Evolutionary conservation across 164 flowering plant genomes (phyloP).

Genomic region (Nelumbo lutea): DNA sequence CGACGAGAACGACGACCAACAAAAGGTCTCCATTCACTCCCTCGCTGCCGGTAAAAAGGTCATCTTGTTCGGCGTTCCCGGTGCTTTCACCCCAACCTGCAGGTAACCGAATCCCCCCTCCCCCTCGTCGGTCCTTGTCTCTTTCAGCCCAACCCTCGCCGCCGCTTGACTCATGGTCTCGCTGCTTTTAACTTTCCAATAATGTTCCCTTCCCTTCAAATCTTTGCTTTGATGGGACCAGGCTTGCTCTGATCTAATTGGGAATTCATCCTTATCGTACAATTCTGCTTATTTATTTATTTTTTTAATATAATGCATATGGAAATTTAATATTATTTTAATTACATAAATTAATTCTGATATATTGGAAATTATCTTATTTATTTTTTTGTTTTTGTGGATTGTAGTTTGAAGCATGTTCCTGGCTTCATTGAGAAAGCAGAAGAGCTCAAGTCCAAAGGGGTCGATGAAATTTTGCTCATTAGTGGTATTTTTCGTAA

Average conservation of each 20-base stretch:
- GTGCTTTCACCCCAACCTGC: constrained; percentile 96
- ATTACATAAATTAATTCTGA: no score
- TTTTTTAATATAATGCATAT: no score
- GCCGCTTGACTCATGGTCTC: no score
- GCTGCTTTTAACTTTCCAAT: no score
- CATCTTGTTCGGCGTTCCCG: constrained; percentile 83
- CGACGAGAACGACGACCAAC: constrained; percentile 56
- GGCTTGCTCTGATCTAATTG: no score
- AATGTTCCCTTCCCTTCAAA: no score
- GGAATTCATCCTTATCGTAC: no score
- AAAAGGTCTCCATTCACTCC: constrained; percentile 56
- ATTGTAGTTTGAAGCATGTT: constrained; percentile 67
- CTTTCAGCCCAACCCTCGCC: no score
- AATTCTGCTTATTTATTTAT: no score
- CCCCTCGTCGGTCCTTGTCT: no score
- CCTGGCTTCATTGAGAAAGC: constrained; percentile 80
- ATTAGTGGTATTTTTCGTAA: constrained; percentile 51
- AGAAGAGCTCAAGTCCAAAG: constrained; percentile 77
- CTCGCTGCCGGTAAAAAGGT: constrained; percentile 84
- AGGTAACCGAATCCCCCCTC: constrained; percentile 33
- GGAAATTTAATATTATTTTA: no score
- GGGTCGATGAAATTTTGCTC: constrained; percentile 62
- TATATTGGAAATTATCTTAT: background rate
- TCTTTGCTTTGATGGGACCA: no score
- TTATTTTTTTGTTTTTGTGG: background rate